A percentile compares a stretch with the other conserved stretches of the same genome.
phyloP scores from a whole-genome alignment of 2,329 filamentous ascomycete genomes.

The Macrophomina pseudophaseolina region DNA sequence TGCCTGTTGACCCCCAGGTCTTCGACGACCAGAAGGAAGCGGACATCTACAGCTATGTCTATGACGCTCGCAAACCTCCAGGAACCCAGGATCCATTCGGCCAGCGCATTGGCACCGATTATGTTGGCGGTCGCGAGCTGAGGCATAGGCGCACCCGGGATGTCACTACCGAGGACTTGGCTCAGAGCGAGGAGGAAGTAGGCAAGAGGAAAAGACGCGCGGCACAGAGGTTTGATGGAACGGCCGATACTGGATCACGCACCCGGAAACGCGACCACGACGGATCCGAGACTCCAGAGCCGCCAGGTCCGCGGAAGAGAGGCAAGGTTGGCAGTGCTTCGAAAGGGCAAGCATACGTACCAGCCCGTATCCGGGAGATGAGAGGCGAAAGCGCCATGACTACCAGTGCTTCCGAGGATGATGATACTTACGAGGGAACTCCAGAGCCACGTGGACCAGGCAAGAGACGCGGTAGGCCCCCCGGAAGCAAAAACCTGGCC shows the following conservation, averaged over 20 bases:
- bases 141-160: conserved; percentile 50
- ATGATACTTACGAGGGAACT: conserved; percentile 22
- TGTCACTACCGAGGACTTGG: conserved; percentile 28
- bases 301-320: conserved; percentile 37
- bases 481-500: conserved; percentile 54
- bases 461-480: conserved; percentile 42
- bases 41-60: conserved; percentile 64
- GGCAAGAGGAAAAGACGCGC: conserved; percentile 42
- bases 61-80: conserved; percentile 56
- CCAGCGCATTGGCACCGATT: conserved; percentile 55
- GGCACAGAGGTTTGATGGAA: conserved; percentile 41
- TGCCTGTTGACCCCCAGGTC: conserved; percentile 52
- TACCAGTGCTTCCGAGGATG: conserved; percentile 37
- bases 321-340: conserved; percentile 33
- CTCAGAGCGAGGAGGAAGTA: conserved; percentile 45
- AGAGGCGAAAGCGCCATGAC: conserved; percentile 44
- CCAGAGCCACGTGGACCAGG: conserved; percentile 28
- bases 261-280: conserved; percentile 28
- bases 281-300: conserved; percentile 43
- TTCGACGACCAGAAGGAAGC: conserved; percentile 67
- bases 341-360: conserved; percentile 33
- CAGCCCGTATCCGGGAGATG: conserved; percentile 54
- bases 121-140: conserved; percentile 52
- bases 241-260: conserved; percentile 31
- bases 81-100: conserved; percentile 63